A percentile compares a stretch with the other conserved stretches of the same genome.
phyloP scores from a whole-genome alignment of 2,329 filamentous ascomycete species.

The Ascochyta rabiei region DNA sequence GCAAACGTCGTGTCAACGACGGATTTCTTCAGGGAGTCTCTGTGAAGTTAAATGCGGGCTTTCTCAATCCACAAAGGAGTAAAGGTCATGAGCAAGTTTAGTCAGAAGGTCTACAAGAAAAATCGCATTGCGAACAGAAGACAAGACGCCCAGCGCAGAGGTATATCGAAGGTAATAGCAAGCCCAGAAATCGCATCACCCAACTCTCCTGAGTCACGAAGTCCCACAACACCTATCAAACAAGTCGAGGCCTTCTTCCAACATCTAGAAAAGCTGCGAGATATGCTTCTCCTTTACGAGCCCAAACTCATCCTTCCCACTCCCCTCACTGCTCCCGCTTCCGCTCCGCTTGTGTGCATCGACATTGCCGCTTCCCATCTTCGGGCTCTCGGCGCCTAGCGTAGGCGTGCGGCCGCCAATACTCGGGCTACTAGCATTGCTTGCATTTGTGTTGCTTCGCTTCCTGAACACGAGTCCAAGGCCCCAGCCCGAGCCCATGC shows the following conservation, averaged over 20 bases:
- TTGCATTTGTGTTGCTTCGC: slow-evolving; percentile 11
- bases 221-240: background rate
- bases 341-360: slow-evolving; percentile 13
- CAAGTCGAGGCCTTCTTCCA: background rate
- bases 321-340: background rate
- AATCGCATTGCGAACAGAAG: no score
- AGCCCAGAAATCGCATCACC: background rate
- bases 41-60: no score
- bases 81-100: no score
- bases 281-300: slow-evolving; percentile 8
- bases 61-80: no score
- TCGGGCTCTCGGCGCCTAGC: slow-evolving; percentile 5
- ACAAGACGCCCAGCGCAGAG: slow-evolving; percentile 1
- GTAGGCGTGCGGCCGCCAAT: slow-evolving; percentile 13
- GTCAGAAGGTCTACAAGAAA: no score
- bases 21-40: no score
- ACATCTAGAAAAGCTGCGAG: slow-evolving; percentile 2
- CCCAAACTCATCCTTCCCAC: slow-evolving; percentile 12
- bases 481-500: slow-evolving; percentile 14
- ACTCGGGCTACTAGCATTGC: slow-evolving; percentile 7
- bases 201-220: no score
- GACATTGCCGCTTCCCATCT: slow-evolving; percentile 2
- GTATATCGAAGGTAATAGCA: slow-evolving; percentile 1
- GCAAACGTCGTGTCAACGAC: no score
- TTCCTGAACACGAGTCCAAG: slow-evolving; percentile 15